These are phyloP conservation scores for Podaxis sp. DNA, from an alignment of 768 basidiomycete species.

Conservation along the genomic window DNA sequence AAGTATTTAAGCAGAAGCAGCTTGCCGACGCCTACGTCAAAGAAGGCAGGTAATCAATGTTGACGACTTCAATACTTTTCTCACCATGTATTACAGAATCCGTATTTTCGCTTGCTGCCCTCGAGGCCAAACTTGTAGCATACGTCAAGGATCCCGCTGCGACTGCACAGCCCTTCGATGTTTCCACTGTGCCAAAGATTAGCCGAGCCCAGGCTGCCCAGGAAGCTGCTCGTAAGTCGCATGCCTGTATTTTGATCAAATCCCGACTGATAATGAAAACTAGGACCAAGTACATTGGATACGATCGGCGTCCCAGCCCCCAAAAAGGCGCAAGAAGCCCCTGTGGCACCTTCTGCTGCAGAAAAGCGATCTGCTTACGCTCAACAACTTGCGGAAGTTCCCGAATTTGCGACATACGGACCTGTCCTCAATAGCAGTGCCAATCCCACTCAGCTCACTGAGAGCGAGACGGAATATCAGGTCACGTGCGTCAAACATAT, in stretches of 20 bases:
- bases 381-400: slow-evolving; percentile 81
- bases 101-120: slow-evolving; percentile 84
- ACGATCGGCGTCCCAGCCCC: slow-evolving; percentile 74
- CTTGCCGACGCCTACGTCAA: slow-evolving; percentile 88
- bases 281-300: slow-evolving; percentile 85
- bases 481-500: slow-evolving; percentile 96
- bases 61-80: not conserved
- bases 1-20: slow-evolving; percentile 73
- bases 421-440: slow-evolving; percentile 82
- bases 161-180: slow-evolving; percentile 75
- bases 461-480: slow-evolving; percentile 97
- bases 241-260: not conserved
- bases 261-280: slow-evolving; percentile 13
- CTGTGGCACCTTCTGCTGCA: slow-evolving; percentile 78
- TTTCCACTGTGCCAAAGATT: slow-evolving; percentile 86
- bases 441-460: slow-evolving; percentile 82
- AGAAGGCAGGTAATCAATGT: slow-evolving; percentile 59
- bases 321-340: slow-evolving; percentile 55
- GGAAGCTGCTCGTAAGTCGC: slow-evolving; percentile 75
- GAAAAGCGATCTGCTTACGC: slow-evolving; percentile 88
- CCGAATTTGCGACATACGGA: slow-evolving; percentile 85
- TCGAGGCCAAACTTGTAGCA: slow-evolving; percentile 90
- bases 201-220: slow-evolving; percentile 90
- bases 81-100: slow-evolving; percentile 62
- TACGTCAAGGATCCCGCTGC: slow-evolving; percentile 87